Evolutionary conservation across 2,329 filamentous ascomycete genomes (phyloP), one percentile per base, ranked within the genome.

Genomic region (Alternaria infectoria): DNA sequence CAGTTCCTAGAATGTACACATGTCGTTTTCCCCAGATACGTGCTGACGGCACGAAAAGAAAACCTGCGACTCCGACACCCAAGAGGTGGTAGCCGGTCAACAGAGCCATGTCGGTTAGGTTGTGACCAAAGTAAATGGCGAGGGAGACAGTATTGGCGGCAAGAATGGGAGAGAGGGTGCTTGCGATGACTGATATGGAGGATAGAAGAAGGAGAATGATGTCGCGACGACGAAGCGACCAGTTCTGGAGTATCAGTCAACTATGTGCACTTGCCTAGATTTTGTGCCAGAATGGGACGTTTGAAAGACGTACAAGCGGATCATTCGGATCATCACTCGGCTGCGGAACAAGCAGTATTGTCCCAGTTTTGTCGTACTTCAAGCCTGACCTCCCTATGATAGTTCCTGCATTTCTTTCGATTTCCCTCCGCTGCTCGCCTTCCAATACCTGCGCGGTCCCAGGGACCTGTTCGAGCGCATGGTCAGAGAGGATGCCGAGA

Each of bases 1-100:
- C 68, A 49, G 90, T 89, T 8, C 93, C 93, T 3, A 96, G 72
- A 25, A 97, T 81, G 78, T 97, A 97, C 15, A 93, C 82, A 82
- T 97, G 95, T 44, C 94, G 87, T 81, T 97, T 97, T 43, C 95
- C 95, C 92, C 93, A 97, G 67, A 97, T 90, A 61, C 94, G 88
- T 19, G 92, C 93, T 1, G 91, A 92, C 0, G 95, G 92, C 3
- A 97, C 93, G 80, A 94, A 94, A 68, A 97, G 85, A 78, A 96
- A 88, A 54, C 92, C 93, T 1, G 91, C 91, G 13, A 93, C 83
- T 11, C 93, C 93, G 3, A 93, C 91, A 19, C 93, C 95, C 26
- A 94, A 87, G 19, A 97, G 86, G 78, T 93, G 94, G 79, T 94
- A 97, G 57, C 93, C 94, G 0, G 94, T 97, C 44, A 97, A 82